Evolutionary conservation across 2,329 filamentous ascomycete species (phyloP).

Genomic region (Colletotrichum sp.): DNA sequence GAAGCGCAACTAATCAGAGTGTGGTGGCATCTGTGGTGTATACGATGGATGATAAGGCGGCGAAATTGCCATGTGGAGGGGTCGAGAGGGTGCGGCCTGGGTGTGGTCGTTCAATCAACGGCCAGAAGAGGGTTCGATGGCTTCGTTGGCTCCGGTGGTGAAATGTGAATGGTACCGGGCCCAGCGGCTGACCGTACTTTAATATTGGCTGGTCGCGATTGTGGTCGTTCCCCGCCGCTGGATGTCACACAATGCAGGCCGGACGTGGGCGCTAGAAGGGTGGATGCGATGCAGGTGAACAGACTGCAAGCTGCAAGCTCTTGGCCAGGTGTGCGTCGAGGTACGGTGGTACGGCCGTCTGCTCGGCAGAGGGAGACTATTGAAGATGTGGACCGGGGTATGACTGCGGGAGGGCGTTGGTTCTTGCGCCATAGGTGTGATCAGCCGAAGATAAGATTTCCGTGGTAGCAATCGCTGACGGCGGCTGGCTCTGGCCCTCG

Average conservation of each 20-base stretch:
- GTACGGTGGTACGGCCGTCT: not conserved
- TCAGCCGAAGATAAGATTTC: not conserved
- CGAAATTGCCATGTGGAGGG: slow-evolving; percentile 35
- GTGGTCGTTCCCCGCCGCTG: slow-evolving; percentile 43
- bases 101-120: slow-evolving; percentile 25
- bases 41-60: slow-evolving; percentile 25
- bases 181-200: slow-evolving; percentile 52
- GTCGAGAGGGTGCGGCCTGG: slow-evolving; percentile 10
- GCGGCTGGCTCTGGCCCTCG: not conserved
- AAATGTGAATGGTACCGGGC: slow-evolving; percentile 30
- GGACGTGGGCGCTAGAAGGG: slow-evolving; percentile 31
- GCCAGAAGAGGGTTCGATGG: slow-evolving; percentile 23
- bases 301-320: slow-evolving; percentile 16
- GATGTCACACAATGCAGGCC: slow-evolving; percentile 34
- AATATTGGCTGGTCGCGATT: slow-evolving; percentile 57
- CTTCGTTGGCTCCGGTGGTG: slow-evolving; percentile 16
- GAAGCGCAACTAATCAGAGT: not conserved
- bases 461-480: not conserved
- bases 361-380: slow-evolving; percentile 10
- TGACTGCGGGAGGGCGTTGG: slow-evolving; percentile 26
- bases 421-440: slow-evolving; percentile 2
- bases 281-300: slow-evolving; percentile 22
- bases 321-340: not conserved
- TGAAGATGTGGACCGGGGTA: slow-evolving; percentile 5
- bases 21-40: slow-evolving; percentile 1